Percentiles rank a stretch among this genome's conserved stretches.
Evolutionary conservation across 1,139 yeast species (phyloP).

Genomic region (Petasospora rhodanensis): DNA sequence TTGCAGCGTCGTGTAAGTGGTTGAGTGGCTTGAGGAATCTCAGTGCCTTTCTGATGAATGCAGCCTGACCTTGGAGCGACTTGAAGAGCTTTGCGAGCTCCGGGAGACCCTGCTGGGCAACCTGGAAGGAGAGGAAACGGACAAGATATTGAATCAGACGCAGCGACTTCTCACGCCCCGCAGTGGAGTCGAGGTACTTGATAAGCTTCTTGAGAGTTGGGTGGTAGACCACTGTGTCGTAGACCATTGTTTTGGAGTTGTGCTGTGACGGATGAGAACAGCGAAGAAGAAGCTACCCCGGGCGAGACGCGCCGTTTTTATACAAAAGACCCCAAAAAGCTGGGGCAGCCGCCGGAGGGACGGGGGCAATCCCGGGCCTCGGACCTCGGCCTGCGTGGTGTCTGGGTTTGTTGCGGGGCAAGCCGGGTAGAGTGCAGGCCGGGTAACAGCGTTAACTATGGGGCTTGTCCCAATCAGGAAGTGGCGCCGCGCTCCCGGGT

Average conservation of each 20-base stretch:
- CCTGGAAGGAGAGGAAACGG: slow-evolving; percentile 63
- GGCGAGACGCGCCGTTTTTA: slow-evolving; percentile 1
- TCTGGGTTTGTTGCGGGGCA: too few species aligned
- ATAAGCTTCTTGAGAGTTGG: slow-evolving; percentile 65
- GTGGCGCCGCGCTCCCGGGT: slow-evolving; percentile 1
- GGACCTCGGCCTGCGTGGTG: too few species aligned
- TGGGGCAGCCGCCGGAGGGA: slow-evolving; percentile 16
- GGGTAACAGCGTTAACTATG: slow-evolving; percentile 5
- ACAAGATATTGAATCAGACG: slow-evolving; percentile 81
- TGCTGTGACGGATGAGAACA: too few species aligned
- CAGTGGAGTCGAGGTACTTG: slow-evolving; percentile 61
- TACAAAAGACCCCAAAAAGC: slow-evolving; percentile 4
- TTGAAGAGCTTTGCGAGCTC: slow-evolving; percentile 48
- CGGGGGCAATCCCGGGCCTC: slow-evolving; percentile 7
- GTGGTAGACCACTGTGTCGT: slow-evolving; percentile 65
- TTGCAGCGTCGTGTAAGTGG: slow-evolving; percentile 67
- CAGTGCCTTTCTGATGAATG: slow-evolving; percentile 77
- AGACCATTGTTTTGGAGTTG: slow-evolving; percentile 43
- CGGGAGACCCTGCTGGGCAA: slow-evolving; percentile 56
- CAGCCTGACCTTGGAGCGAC: slow-evolving; percentile 52
- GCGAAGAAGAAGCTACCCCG: not conserved
- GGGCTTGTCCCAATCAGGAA: not conserved
- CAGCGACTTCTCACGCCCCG: slow-evolving; percentile 75
- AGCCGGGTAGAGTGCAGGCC: too few species aligned
- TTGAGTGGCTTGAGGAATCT: slow-evolving; percentile 80